Conservation (phyloP, 164 flowering plant genomes). For the Vitis rupestris region DNA sequence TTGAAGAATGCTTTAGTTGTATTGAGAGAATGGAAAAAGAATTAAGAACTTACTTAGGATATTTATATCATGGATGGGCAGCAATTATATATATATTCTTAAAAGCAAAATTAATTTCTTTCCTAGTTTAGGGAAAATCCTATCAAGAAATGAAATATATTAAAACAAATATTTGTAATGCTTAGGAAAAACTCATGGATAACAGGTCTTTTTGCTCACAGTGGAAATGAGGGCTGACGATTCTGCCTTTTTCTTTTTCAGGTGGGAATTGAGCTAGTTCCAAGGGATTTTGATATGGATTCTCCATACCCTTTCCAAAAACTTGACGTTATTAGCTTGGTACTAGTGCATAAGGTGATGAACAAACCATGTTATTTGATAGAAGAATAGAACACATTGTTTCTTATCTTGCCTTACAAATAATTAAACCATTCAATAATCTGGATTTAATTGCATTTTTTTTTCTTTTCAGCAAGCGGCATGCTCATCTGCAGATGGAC, state of each 20-base stretch:
- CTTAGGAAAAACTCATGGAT: neutral
- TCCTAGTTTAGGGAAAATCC: too few relatives aligned
- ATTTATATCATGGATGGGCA: too few relatives aligned
- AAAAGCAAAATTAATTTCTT: too few relatives aligned
- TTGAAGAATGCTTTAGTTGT: too few relatives aligned
- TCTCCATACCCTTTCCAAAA: constrained; percentile 75
- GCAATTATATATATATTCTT: too few relatives aligned
- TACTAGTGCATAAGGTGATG: constrained; percentile 94
- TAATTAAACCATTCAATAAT: neutral
- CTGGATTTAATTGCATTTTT: constrained; percentile 8
- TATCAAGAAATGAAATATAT: too few relatives aligned
- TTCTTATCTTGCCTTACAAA: neutral
- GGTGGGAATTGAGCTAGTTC: constrained; percentile 25
- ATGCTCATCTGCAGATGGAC: constrained; percentile 99
- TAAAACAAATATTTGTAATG: too few relatives aligned
- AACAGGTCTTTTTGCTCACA: neutral
- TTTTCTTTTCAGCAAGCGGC: constrained; percentile 82
- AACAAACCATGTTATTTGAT: constrained; percentile 7
- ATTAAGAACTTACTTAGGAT: too few relatives aligned
- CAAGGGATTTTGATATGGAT: constrained; percentile 95
- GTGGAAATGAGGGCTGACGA: neutral
- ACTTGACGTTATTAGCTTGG: constrained; percentile 75
- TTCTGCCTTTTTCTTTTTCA: constrained; percentile 11
- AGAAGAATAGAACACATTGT: neutral
- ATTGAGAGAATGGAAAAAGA: too few relatives aligned